Conservation (phyloP, 495 filamentous ascomycete species). For the Umbilicaria muhlenbergii region DNA sequence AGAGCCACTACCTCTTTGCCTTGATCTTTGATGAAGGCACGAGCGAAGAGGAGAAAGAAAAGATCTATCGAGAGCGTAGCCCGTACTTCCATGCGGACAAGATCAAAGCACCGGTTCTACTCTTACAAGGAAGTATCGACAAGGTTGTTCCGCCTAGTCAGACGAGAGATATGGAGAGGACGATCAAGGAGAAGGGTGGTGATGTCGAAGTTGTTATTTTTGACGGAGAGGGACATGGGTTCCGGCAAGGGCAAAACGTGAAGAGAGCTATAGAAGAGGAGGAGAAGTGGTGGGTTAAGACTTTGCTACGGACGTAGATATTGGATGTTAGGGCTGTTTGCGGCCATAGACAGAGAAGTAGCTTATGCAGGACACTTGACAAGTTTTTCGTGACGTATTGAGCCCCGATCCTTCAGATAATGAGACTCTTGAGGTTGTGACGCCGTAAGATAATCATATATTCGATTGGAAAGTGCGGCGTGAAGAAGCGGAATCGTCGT, state of each 20-base stretch:
- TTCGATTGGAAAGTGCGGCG: too few relatives aligned
- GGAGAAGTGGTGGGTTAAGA: constrained; percentile 2
- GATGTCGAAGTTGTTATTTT: constrained; percentile 28
- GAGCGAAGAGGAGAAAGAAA: constrained; percentile 20
- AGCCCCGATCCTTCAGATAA: too few relatives aligned
- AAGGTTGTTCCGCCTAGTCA: constrained; percentile 32
- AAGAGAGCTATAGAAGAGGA: neutral
- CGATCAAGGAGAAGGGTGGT: constrained; percentile 20
- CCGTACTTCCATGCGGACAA: constrained; percentile 26
- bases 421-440: too few relatives aligned
- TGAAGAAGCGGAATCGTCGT: too few relatives aligned
- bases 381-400: too few relatives aligned
- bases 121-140: constrained; percentile 32
- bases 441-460: too few relatives aligned
- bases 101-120: constrained; percentile 28
- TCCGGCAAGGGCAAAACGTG: neutral
- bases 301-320: neutral
- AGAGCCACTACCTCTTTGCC: constrained; percentile 28
- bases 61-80: constrained; percentile 23
- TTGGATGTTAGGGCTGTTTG: too few relatives aligned
- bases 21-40: constrained; percentile 19
- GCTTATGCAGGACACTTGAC: too few relatives aligned
- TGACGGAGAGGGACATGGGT: constrained; percentile 32
- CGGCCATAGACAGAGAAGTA: too few relatives aligned
- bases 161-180: constrained; percentile 25